Base-by-base conservation (phyloP, 2,329 filamentous ascomycete genomes). In the Scedosporium boydii region DNA sequence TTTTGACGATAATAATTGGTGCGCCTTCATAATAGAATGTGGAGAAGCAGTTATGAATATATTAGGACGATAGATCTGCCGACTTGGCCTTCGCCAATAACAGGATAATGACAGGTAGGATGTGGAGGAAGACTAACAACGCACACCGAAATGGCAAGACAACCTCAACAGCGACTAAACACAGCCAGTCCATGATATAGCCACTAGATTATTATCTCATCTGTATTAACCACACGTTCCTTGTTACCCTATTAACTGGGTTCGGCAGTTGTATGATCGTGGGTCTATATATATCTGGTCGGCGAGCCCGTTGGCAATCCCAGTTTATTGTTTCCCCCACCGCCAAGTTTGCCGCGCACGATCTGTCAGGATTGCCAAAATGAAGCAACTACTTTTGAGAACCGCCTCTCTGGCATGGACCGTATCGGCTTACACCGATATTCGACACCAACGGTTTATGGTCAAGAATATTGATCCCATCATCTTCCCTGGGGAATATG, bases 381-480 rank as follows among this genome's bases (percentile, higher is more conserved):
- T 23, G 51, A 23, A 55, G 51, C 23, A 26, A 27, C 6, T 23
- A 23, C 23, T 55, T n/a, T 26, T 55, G 18, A 26, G 23, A 12
- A n/a, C 51, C 12, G 60, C 48, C n/a, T 57, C 42, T 34, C 29
- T 29, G 41, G 60, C 21, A 23, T 18, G 51, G 18, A 26, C 23
- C 7, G 51, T 27, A 6, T 55, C 7, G 18, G 69, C 69, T 27
- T 70, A 70, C 64, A 70, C 69, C 53, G 59, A 65, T 38, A 64
- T 68, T 63, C 66, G 64, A 60, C 63, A 66, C 14, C 64, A 51
- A 14, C 68, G 68, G 56, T 70, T 73, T 53, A 71, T 73, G 68
- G 65, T 69, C 63, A 73, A 73, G 66, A 73, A 72, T 62, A 70
- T 73, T 18, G 70, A 74, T 29, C 71, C 71, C 1, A 72, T 74